Evolutionary conservation across 306 rosid genomes (phyloP).

Genomic region (Elaeagnus macrophylla): DNA sequence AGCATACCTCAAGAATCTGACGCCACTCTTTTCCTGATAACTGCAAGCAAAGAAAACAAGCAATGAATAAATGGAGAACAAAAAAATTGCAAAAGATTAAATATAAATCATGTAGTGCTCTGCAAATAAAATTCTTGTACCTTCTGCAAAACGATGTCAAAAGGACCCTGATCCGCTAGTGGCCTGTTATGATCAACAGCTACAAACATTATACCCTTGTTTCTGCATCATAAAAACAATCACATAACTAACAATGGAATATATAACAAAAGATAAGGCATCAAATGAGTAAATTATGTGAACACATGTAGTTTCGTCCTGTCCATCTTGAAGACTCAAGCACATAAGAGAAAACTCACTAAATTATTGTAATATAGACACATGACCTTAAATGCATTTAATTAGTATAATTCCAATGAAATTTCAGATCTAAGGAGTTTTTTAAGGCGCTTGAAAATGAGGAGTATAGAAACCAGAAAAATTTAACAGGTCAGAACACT

Average conservation of each 20-base stretch:
- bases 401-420: too few relatives aligned
- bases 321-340: too few relatives aligned
- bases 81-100: not conserved
- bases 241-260: slow-evolving; percentile 11
- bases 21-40: slow-evolving; percentile 82
- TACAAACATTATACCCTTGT: slow-evolving; percentile 71
- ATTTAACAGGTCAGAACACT: too few relatives aligned
- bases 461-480: too few relatives aligned
- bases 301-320: too few relatives aligned
- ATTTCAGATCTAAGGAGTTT: too few relatives aligned
- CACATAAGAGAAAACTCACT: too few relatives aligned
- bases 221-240: slow-evolving; percentile 39
- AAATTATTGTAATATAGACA: too few relatives aligned
- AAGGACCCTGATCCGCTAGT: slow-evolving; percentile 84
- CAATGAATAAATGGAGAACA: not conserved
- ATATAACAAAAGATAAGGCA: not conserved
- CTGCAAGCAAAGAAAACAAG: slow-evolving; percentile 38
- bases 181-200: slow-evolving; percentile 66
- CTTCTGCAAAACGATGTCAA: slow-evolving; percentile 86
- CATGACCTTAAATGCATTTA: too few relatives aligned
- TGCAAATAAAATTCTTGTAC: slow-evolving; percentile 26
- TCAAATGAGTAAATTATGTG: not conserved
- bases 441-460: too few relatives aligned
- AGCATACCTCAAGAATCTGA: slow-evolving; percentile 69
- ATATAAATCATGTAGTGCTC: slow-evolving; percentile 7